Conservation (phyloP, 768 basidiomycete species). For the Tremella mesenterica region DNA sequence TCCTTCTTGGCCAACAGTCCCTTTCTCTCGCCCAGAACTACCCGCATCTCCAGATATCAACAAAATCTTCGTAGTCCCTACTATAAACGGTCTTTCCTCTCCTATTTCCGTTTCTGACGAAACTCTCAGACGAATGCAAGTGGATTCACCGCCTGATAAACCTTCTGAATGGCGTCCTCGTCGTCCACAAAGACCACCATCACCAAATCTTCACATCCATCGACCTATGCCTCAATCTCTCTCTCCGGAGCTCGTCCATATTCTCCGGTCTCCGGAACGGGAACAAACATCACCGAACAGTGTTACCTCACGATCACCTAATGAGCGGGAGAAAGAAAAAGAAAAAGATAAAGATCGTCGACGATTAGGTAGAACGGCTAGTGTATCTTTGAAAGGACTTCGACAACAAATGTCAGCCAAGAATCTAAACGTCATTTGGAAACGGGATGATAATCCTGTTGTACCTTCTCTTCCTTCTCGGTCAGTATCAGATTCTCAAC, state of each 20-base stretch:
- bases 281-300: constrained; percentile 2
- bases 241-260: constrained; percentile 17
- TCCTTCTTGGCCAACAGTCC: constrained; percentile 25
- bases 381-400: not conserved
- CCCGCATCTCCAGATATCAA: constrained; percentile 8
- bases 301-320: not conserved
- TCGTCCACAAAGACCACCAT: constrained; percentile 34
- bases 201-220: constrained; percentile 23
- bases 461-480: not conserved
- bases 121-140: constrained; percentile 35
- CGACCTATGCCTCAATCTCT: constrained; percentile 16
- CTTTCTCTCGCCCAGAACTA: constrained; percentile 8
- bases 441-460: constrained; percentile 8
- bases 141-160: constrained; percentile 5
- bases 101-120: constrained; percentile 28
- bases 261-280: constrained; percentile 5
- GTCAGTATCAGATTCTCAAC: constrained; percentile 1
- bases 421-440: constrained; percentile 14
- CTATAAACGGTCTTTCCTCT: constrained; percentile 3
- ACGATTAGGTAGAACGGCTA: not conserved
- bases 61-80: constrained; percentile 1
- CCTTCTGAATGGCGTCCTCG: constrained; percentile 30
- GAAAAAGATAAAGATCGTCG: not conserved
- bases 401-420: constrained; percentile 16
- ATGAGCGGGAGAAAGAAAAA: not conserved